Base-by-base conservation (phyloP, 768 basidiomycete genomes). In the Sporobolomyces phaffii region DNA sequence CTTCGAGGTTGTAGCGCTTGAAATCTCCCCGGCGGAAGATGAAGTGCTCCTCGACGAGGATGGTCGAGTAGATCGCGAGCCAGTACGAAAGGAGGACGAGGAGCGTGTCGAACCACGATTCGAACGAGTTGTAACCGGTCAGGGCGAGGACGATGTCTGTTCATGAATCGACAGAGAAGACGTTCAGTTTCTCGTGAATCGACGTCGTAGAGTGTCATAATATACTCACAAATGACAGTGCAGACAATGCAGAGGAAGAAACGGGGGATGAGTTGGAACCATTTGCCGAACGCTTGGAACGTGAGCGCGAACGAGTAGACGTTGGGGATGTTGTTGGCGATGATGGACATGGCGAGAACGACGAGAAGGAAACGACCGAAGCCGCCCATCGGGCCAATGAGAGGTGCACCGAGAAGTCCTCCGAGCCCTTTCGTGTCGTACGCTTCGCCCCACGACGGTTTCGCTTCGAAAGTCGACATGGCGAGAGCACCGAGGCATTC, bases 31-130 rank as follows among this genome's bases (percentile, higher is more conserved):
- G 64, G 36, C 81, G 78, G 81, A 84, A 83, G 73, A 83, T 77
- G 69, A 81, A 80, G 76, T 84, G 82, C 75, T 83, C 82, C 69
- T 81, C 78, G 24, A 81, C 73, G 40, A 83, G 77, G 70, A 83
- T 79, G 43, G 76, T 76, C 65, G 77, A 76, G 78, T 80, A 83
- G 73, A 83, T 82, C 22, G 80, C 78, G 52, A 82, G 80, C 83
- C 82, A 84, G 78, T 84, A 83, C 28, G 72, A 65, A 24, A 75
- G 63, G 31, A 74, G 62, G 43, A 75, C 59, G 54, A 75, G 68
- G 44, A 74, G 69, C 15, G 64, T 80, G 53, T 81, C 80, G 51
- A 83, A 79, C 62, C 79, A 78, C 40, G 64, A 67, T 36, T 80
- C 76, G 76, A 83, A 83, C 68, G 77, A 76, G 63, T 76, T 77